Base-by-base conservation (phyloP, 495 filamentous ascomycete species). In the Hyaloscypha finlandica region DNA sequence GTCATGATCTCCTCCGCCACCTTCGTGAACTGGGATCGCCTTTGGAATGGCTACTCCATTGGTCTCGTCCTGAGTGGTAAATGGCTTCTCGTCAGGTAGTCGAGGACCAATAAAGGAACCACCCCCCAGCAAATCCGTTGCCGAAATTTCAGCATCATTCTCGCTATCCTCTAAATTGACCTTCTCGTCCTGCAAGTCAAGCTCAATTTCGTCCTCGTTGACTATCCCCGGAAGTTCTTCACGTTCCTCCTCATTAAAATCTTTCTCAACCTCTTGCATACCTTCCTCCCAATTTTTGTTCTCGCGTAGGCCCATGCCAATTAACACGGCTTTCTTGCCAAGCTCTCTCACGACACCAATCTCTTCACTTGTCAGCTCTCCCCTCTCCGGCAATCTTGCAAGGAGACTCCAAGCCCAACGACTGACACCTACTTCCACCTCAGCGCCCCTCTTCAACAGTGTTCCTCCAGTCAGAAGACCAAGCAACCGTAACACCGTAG, bases 331-430 rank as follows among this genome's bases (percentile, higher is more conserved):
- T 56, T 81, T 80, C 79, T 87, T 86, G 2, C 81, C 86, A 32
- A 90, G 74, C 56, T 88, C 88, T 33, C 86, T 75, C 29, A 90
- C 75, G 64, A 77, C 78, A 8, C 83, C 82, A 16, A 90, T 81
- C 68, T 89, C 81, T 31, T 83, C 77, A 68, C 83, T 84, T 45
- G 77, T 78, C 72, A 91, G 77, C 67, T 85, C 82, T 0, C 87
- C 87, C 5, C 79, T 64, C 30, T 87, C 86, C 1, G 82, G 82
- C 16, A 89, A 69, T 51, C 82, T 78, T 2, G 84, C 87, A 8
- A 91, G 77, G 53, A 91, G 70, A 3, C 82, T 79, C 88, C 88
- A 91, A 12, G 85, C 75, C 88, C 88, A 91, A 66, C 78, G 77
- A 52, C 75, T 74, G 33, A 89, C 74, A 52, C 80, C 72, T 39